These are phyloP conservation scores for Psophocarpus tetragonolobus DNA, from an alignment of 306 rosid species.

Conservation along the genomic window DNA sequence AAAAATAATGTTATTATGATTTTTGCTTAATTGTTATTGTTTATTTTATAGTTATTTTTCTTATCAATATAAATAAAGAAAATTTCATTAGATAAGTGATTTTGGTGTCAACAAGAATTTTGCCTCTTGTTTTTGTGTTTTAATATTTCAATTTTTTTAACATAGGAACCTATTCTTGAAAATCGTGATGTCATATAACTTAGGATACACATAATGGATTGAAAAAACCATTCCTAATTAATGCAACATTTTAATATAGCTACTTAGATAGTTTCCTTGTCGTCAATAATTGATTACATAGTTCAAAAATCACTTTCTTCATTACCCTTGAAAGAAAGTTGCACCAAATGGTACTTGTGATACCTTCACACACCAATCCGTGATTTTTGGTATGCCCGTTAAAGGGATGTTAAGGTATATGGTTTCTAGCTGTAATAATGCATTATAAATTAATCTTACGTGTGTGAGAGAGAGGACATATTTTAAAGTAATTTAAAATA, in stretches of 20 bases:
- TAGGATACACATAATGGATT: background rate
- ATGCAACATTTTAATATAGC: background rate
- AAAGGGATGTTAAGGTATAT: background rate
- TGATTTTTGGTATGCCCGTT: background rate
- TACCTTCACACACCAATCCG: background rate
- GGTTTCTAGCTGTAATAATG: background rate
- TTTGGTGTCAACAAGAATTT: no score
- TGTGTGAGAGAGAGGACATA: background rate
- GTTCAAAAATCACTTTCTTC: background rate
- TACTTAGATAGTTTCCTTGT: background rate
- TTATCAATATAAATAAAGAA: no score
- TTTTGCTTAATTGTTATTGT: no score
- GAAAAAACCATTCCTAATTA: background rate
- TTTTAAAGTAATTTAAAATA: background rate
- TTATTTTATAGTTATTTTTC: no score
- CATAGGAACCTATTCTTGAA: no score
- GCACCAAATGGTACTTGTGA: background rate
- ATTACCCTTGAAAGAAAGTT: constrained; percentile 9
- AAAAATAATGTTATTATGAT: no score
- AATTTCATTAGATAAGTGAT: no score
- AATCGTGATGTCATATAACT: background rate
- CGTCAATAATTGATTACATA: background rate
- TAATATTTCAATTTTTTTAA: no score
- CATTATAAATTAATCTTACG: background rate
- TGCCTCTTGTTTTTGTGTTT: no score